Base-by-base conservation (phyloP, 768 basidiomycete species). In the Suillus hirtellus region DNA sequence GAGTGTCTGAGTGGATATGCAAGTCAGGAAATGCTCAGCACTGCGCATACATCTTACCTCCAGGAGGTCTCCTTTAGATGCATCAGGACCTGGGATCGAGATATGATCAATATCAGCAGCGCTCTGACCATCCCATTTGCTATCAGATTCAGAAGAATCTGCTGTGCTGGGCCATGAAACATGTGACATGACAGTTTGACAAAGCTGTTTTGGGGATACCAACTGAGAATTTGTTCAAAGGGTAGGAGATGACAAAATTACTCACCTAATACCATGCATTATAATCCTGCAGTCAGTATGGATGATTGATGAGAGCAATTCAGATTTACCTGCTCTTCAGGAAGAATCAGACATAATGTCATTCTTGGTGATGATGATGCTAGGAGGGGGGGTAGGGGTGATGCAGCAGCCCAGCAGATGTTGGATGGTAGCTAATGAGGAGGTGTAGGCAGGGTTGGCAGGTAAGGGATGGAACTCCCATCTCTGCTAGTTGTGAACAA, bases 401-500 rank as follows among this genome's bases (percentile, higher is more conserved):
- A 14, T 1, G 14, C 40, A 40, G 35, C 35, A 35, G 35, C 35
- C 35, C 9, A 35, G 44, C 46, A 34, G 64, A 27, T 7, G 71
- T 65, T 46, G 65, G 37, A 5, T 55, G 59, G 24, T 61, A 11
- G 43, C n/a, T 43, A 12, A 46, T 62, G 35, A 27, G 12, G 53
- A 55, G 52, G 74, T 75, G 60, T 72, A 71, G 63, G 69, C 68
- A 68, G 64, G 75, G 60, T 74, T 79, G 76, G 76, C 79, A 72
- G 81, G 73, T 3, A 79, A 73, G 4, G 73, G 72, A 52, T 79
- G 73, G 52, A 73, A 72, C 49, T 89, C 88, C 59, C 89, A 80
- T 69, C 82, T 81, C 52, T 84, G 85, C 89, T 89, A 91, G 68
- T 89, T 92, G 67, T 9, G 65, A 59, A 62, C 60, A 61, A 54